Evolutionary conservation across 805 yeast species (phyloP).

Genomic region (Saccharomycopsis sp.): DNA sequence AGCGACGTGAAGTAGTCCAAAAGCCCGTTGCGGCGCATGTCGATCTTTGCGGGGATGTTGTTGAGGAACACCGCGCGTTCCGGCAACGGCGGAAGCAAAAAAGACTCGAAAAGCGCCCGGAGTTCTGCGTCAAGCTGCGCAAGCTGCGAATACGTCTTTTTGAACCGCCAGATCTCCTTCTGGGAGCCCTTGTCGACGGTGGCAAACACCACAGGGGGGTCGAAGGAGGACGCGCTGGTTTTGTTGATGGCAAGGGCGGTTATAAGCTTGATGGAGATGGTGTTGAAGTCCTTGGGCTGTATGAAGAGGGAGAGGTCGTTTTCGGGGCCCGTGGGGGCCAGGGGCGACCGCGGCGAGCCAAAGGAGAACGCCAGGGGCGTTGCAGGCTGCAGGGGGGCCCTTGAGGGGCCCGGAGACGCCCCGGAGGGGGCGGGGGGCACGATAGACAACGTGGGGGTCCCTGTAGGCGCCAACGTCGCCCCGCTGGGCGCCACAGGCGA

Average conservation of each 20-base stretch:
- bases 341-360: too few relatives aligned
- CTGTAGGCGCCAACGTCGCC: too few relatives aligned
- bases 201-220: slow-evolving; percentile 54
- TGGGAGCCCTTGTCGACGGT: slow-evolving; percentile 54
- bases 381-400: not conserved
- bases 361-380: not conserved
- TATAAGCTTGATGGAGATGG: slow-evolving; percentile 41
- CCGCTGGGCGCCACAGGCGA: too few relatives aligned
- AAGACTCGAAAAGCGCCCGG: slow-evolving; percentile 41
- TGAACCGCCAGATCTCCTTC: slow-evolving; percentile 69
- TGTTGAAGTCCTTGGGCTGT: slow-evolving; percentile 51
- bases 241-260: slow-evolving; percentile 39
- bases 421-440: too few relatives aligned
- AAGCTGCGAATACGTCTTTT: slow-evolving; percentile 58
- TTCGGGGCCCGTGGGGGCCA: slow-evolving; percentile 21
- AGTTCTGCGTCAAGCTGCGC: slow-evolving; percentile 49
- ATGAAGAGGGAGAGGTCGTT: slow-evolving; percentile 46
- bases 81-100: slow-evolving; percentile 53
- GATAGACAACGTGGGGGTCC: too few relatives aligned
- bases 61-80: slow-evolving; percentile 52
- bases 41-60: slow-evolving; percentile 60
- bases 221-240: slow-evolving; percentile 43
- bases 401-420: too few relatives aligned
- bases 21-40: slow-evolving; percentile 46
- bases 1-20: slow-evolving; percentile 55